A percentile compares a stretch with the other conserved stretches of the same genome.
These are phyloP conservation scores for Aspergillus neoniger DNA, from an alignment of 2,329 filamentous ascomycete genomes.

Conservation along the genomic window DNA sequence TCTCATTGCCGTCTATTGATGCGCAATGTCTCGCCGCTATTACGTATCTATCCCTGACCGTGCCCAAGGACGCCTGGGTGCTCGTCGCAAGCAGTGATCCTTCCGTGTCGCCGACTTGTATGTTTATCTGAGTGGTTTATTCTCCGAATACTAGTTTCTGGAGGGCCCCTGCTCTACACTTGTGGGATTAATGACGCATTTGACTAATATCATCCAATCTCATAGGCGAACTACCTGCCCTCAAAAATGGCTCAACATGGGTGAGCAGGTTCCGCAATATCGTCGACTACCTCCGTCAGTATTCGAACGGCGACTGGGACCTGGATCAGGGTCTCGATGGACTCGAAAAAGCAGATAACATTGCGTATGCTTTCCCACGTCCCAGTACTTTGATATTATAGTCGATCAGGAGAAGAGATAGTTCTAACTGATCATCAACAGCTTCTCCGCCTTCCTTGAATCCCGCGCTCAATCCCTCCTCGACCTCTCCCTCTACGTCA, in stretches of 20 bases:
- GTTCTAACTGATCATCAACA: conserved; percentile 14
- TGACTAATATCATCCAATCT: conserved; percentile 1
- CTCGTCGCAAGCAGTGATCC: conserved; percentile 74
- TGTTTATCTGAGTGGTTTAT: conserved; percentile 34
- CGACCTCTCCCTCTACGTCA: conserved; percentile 86
- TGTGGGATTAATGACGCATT: background rate
- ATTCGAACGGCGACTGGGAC: conserved; percentile 52
- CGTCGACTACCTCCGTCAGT: conserved; percentile 52
- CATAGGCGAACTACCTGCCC: conserved; percentile 58
- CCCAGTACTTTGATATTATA: background rate
- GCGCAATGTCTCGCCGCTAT: conserved; percentile 84
- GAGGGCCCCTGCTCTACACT: background rate
- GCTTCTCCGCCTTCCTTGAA: conserved; percentile 67
- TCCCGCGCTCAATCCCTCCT: conserved; percentile 75
- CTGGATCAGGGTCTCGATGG: conserved; percentile 48
- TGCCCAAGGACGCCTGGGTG: conserved; percentile 64
- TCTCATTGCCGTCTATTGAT: conserved; percentile 86
- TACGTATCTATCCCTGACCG: conserved; percentile 68
- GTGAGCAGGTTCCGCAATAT: conserved; percentile 58
- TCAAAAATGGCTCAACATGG: conserved; percentile 57
- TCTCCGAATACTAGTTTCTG: background rate
- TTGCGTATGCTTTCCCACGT: conserved; percentile 44
- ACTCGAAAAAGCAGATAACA: conserved; percentile 50
- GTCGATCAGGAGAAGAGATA: background rate
- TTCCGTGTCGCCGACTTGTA: conserved; percentile 70